Evolutionary conservation across 2,329 filamentous ascomycete species (phyloP).

Genomic region (Pestalotiopsis sp.): DNA sequence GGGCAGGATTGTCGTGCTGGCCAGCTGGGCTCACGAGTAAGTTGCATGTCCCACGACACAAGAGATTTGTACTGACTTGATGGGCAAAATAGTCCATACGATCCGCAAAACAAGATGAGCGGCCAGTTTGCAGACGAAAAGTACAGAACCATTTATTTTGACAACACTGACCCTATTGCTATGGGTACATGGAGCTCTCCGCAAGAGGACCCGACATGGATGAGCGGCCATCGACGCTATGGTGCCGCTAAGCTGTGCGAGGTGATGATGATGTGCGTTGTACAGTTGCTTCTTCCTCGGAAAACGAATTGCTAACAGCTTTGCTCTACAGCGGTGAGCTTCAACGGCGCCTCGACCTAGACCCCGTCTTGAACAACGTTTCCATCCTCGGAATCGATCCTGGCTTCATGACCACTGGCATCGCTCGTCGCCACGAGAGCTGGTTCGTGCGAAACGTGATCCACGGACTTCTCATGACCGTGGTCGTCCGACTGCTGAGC

Average conservation of each 20-base stretch:
- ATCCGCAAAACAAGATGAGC: neutral
- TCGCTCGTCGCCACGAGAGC: too few relatives aligned
- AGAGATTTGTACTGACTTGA: neutral
- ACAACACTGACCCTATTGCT: conserved; percentile 21
- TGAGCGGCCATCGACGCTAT: conserved; percentile 26
- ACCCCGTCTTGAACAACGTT: too few relatives aligned
- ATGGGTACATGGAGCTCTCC: conserved; percentile 23
- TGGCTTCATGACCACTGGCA: too few relatives aligned
- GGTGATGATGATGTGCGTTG: conserved; percentile 27
- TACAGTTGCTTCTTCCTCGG: neutral
- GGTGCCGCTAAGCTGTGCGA: conserved; percentile 26
- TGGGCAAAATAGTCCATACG: neutral
- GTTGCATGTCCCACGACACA: neutral
- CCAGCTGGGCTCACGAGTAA: conserved; percentile 15
- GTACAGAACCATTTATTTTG: conserved; percentile 18
- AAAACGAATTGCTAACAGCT: neutral
- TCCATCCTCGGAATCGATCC: too few relatives aligned
- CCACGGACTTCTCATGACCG: too few relatives aligned
- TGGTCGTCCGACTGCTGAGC: too few relatives aligned
- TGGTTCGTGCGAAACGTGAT: too few relatives aligned
- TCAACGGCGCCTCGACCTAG: conserved; percentile 19
- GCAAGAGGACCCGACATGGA: conserved; percentile 22
- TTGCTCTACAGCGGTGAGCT: conserved; percentile 17
- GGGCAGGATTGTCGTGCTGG: conserved; percentile 13
- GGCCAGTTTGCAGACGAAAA: conserved; percentile 15